Evolutionary conservation across 78 protist species (phyloP), one percentile per base, ranked within the genome.

Genomic region (Dictyostelium purpureum): DNA sequence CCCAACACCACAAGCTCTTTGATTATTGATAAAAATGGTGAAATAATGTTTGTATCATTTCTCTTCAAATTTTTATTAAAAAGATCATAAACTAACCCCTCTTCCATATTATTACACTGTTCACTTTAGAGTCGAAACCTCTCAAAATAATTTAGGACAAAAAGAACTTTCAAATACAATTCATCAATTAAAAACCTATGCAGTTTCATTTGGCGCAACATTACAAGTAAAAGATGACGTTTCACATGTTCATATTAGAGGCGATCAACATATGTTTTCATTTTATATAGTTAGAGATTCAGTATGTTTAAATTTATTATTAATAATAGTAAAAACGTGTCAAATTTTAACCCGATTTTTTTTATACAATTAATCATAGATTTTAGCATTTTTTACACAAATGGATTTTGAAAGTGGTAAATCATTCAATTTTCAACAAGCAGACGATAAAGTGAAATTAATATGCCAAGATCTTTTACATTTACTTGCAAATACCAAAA

Each of bases 111-210:
- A 16, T 47, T 2, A 3, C 12, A 14, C 33, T 65, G 0, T 2
- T 1, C 12, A 14, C 33, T 65, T 1, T 70, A 81, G 89, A 11
- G 90, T 83, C n/a, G 90, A 83, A 57, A 83, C 90, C 40, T 18
- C 49, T 43, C 31, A 65, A 54, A 51, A 6, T 16, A 71, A 43
- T 24, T 45, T 24, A 43, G 69, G 57, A 40, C 45, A 65, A 21
- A 83, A 83, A 71, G 90, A 83, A 57, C 80, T 83, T 18, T 73
- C 90, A 56, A 83, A 38, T 19, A 83, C 90, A 12, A 83, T 83
- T n/a, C 90, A 83, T 71, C 90, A 83, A 71, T 57, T 83, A 59
- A 83, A 83, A 56, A 83, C 90, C 9, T 83, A 83, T 31, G 90
- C 90, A 28, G 18, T 83, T 19, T 70, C 90, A 42, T 83, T 83